Evolutionary conservation across 768 basidiomycete species (phyloP), one percentile per base, ranked within the genome.

Genomic region (Russula emetica): DNA sequence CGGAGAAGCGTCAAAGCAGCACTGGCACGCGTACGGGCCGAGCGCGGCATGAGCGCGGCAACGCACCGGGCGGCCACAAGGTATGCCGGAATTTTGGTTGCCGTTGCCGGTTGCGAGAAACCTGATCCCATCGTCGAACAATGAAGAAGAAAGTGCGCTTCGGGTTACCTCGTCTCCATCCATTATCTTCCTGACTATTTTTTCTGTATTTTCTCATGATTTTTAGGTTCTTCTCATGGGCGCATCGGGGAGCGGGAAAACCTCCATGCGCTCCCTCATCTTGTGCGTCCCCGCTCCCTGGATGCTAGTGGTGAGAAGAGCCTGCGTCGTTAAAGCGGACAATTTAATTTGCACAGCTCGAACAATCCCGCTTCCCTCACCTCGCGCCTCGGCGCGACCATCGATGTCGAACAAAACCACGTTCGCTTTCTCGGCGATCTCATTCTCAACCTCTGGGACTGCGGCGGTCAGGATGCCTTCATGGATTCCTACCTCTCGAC

Each of bases 201-300:
- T 10, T 28, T 28, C 49, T 47, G 1, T 22, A 40, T 47, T 20
- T n/a, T 45, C 20, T 22, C 45, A 47, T 22, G n/a, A 13, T 9
- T 47, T 18, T 9, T 28, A 98, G 95, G 94, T 98, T 52, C 85
- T 99, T 70, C 81, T 98, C 66, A 99, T 99, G 97, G 97, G 97
- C 69, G 94, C 94, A 71, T 93, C 91, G 24, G 92, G 92, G 67
- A 92, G 91, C 71, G 90, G 90, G 61, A 93, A 92, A 80, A 98
- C 96, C 13, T 98, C 96, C 6, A 99, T 99, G 97, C 85, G 97
- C 59, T 95, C 94, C 30, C 88, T 99, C 75, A 98, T 99, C 72
- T 99, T 99, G 94, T 95, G 77, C 78, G 92, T 78, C 55, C 52
- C n/a, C 51, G 34, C 54, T 55, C 55, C 42, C 64, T 40, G 44